Evolutionary conservation across 2,329 filamentous ascomycete species (phyloP).

Genomic region (Verticillium nubilum): DNA sequence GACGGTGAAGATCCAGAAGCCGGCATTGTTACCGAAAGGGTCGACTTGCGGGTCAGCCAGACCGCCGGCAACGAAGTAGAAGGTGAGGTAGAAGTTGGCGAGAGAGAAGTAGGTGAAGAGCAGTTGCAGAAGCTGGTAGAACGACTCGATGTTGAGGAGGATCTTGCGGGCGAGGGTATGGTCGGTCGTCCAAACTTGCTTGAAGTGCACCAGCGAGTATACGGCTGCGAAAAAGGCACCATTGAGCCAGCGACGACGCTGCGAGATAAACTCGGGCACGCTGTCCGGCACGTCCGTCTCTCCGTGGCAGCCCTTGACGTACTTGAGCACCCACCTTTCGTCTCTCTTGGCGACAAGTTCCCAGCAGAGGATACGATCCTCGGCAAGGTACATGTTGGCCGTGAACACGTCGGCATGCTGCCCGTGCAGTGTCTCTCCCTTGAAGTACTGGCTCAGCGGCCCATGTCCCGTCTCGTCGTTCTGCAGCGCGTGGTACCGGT

Average conservation of each 20-base stretch:
- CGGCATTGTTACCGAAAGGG: constrained; percentile 86
- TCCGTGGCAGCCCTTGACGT: constrained; percentile 92
- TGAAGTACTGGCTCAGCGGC: constrained; percentile 96
- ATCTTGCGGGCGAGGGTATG: constrained; percentile 86
- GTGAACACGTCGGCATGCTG: constrained; percentile 97
- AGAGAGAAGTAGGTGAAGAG: constrained; percentile 97
- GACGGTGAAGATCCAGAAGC: constrained; percentile 77
- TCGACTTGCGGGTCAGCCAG: constrained; percentile 74
- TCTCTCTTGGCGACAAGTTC: constrained; percentile 92
- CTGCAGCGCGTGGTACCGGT: constrained; percentile 91
- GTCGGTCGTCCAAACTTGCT: constrained; percentile 88
- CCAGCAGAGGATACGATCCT: constrained; percentile 88
- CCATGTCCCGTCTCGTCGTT: constrained; percentile 96
- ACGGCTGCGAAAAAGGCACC: constrained; percentile 98
- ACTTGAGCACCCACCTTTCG: constrained; percentile 96
- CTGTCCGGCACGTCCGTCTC: constrained; percentile 96
- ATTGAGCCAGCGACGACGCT: constrained; percentile 94
- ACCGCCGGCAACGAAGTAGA: constrained; percentile 95
- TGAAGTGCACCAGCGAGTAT: constrained; percentile 93
- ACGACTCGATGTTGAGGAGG: constrained; percentile 87
- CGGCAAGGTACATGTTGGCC: constrained; percentile 90
- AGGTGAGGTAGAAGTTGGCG: constrained; percentile 97
- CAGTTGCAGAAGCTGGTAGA: constrained; percentile 90
- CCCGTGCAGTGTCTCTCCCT: constrained; percentile 93
- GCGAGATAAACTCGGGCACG: constrained; percentile 94